Evolutionary conservation across 2,329 filamentous ascomycete species (phyloP), one percentile per base, ranked within the genome.

Genomic region (Microcyclospora pomicola): DNA sequence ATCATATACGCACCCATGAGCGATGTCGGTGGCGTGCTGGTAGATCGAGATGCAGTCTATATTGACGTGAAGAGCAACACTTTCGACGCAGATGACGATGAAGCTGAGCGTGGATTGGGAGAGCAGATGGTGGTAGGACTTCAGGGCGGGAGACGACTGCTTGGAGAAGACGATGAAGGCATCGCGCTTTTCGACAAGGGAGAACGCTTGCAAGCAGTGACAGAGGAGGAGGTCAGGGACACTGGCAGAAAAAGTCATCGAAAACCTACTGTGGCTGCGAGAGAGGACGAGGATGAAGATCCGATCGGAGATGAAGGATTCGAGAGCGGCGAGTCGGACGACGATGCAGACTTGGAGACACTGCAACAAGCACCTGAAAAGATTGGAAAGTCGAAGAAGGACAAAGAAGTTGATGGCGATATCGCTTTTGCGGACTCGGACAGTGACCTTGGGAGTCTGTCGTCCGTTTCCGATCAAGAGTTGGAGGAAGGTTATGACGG

Each of bases 1-100:
- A 76, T 92, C 50, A 66, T 98, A 5, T 92, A 95, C 60, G 92
- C 91, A 2, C 92, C 91, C 27, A 96, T 98, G 88, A 94, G 87
- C 16, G 91, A 98, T 61, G 86, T 94, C 27, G 92, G 87, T 47
- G 91, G 91, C 52, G 75, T 98, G 10, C 78, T 96, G 56, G 88
- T 98, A 36, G 91, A 98, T 49, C 93, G 93, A 43, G 91, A 98
- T 61, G 87, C 88, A 6, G 87, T 98, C 29, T 98, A 93, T 65
- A 95, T 81, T 45, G 75, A 81, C 52, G 63, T 81, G 32, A 80
- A 78, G 55, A 75, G 73, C 11, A 67, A 71, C 19, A 92, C 75
- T 3, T 95, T 98, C 47, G 66, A 77, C 44, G 61, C 62, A 2
- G 77, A 83, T 9, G 64, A 75, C 9, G 72, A 72, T 27, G 82